Base-by-base conservation (phyloP, 768 basidiomycete genomes). In the Lentinula guzmanii region DNA sequence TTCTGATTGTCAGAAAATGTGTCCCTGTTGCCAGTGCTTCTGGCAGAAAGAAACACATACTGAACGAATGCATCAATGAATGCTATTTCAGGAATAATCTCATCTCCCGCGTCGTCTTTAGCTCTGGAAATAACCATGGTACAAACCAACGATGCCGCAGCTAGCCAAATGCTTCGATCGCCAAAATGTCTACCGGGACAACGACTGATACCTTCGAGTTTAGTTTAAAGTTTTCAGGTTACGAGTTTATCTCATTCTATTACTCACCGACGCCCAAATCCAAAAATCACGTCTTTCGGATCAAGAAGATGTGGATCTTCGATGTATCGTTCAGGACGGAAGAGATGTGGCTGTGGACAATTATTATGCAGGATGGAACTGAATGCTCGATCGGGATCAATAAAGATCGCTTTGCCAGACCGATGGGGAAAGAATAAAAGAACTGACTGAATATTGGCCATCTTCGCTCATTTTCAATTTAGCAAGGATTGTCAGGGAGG, bases 181-280 rank as follows among this genome's bases (percentile, higher is more conserved):
- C 81, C 84, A 56, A 86, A 77, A 63, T 82, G 73, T 46, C 79
- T 73, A 9, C 85, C 84, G 5, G 84, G 83, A 64, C 85, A 87
- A 59, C 79, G 74, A 61, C 82, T 82, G 62, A 50, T 53, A 51
- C n/a, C 18, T 42, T 24, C 34, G 31, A 50, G 39, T 53, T 63
- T 33, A 24, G 42, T 18, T 34, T 60, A 42, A 54, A 53, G 21
- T 8, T 21, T 21, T 39, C 9, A 37, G 41, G 34, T 55, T 53
- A 31, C 43, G 13, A 42, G 51, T 61, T 51, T 33, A 35, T 46
- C n/a, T n/a, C n/a, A n/a, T 52, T 53, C 21, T 34, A 41, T 56
- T 15, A 41, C 72, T 69, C 61, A 81, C 81, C 82, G 73, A 59
- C 84, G 74, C 34, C 84, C 84, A 70, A 86, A 86, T 7, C 84